A percentile compares a stretch with the other conserved stretches of the same genome.
These are phyloP conservation scores for Fusarium ramigenum DNA, from an alignment of 2,329 filamentous ascomycete species.

Conservation along the genomic window DNA sequence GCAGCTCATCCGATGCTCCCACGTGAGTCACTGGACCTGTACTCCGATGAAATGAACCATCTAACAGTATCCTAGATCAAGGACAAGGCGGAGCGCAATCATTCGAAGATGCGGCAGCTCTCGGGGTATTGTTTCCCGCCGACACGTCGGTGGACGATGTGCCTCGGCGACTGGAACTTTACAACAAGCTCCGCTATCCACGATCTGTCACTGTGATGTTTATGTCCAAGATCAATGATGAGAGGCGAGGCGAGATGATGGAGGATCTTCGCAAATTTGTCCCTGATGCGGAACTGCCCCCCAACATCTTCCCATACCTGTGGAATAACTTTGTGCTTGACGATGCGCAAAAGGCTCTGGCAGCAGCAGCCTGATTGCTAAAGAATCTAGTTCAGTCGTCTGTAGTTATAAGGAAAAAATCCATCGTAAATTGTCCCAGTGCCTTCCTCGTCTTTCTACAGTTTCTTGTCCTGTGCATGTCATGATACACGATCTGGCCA, in stretches of 20 bases:
- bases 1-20: slow-evolving; percentile 26
- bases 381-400: too few species aligned
- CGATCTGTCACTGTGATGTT: neutral
- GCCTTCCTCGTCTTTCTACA: too few species aligned
- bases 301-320: neutral
- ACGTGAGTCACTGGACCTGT: neutral
- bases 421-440: too few species aligned
- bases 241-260: slow-evolving; percentile 5
- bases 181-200: slow-evolving; percentile 12
- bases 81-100: slow-evolving; percentile 21
- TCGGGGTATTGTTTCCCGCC: neutral
- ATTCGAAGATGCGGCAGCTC: slow-evolving; percentile 13
- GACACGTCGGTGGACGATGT: neutral
- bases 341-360: neutral
- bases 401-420: neutral
- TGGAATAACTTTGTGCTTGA: neutral
- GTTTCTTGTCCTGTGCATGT: too few species aligned
- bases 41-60: too few species aligned
- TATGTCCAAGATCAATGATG: slow-evolving; percentile 3
- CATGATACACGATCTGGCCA: too few species aligned
- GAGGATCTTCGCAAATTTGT: slow-evolving; percentile 5
- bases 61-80: neutral
- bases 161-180: neutral
- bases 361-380: neutral
- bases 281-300: neutral